These are phyloP conservation scores for Pisolithus sp. DNA, from an alignment of 768 basidiomycete species.

Conservation along the genomic window DNA sequence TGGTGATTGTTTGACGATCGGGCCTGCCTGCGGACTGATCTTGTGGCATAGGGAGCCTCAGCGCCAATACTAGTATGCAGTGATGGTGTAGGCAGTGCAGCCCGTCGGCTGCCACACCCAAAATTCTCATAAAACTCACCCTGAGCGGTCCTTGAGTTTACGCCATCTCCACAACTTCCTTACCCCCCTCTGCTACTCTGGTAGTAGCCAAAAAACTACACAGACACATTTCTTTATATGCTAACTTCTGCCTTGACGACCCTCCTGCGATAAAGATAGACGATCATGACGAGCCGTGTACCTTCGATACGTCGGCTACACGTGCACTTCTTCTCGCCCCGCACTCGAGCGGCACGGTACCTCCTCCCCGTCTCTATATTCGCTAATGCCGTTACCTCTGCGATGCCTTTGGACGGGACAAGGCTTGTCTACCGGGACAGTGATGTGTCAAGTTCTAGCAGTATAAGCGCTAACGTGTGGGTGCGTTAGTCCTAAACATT, in stretches of 20 bases:
- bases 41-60: background rate
- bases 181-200: background rate
- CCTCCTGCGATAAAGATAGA: background rate
- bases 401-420: background rate
- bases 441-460: slow-evolving; percentile 10
- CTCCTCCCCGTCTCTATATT: background rate
- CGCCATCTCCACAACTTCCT: background rate
- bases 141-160: background rate
- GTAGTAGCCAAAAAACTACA: background rate
- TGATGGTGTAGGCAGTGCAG: background rate
- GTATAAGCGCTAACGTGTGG: slow-evolving; percentile 18
- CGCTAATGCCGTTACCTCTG: background rate
- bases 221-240: background rate
- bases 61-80: background rate
- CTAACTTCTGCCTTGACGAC: background rate
- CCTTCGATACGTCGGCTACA: background rate
- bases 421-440: background rate
- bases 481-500: slow-evolving; percentile 11
- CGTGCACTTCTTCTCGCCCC: background rate
- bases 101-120: too few relatives aligned
- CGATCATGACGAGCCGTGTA: background rate
- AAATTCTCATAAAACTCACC: background rate
- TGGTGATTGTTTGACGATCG: too few relatives aligned
- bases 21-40: background rate
- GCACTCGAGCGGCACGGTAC: background rate